Base-by-base conservation (phyloP, 805 yeast genomes). In the Wickerhamomyces chambardii region DNA sequence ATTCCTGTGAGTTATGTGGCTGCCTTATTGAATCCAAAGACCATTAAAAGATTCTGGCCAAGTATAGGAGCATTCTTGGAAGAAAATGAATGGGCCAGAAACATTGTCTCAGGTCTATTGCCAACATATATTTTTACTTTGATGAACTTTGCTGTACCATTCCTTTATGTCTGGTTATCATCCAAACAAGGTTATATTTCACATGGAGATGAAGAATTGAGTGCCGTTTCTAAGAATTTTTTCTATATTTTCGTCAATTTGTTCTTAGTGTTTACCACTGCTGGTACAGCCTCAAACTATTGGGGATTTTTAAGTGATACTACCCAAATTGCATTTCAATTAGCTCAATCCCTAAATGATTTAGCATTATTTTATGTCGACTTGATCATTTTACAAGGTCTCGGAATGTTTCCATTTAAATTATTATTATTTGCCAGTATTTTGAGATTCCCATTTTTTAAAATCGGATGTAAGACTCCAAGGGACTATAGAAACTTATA, bases 231-330 rank as follows among this genome's bases (percentile, higher is more conserved):
- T 19, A 90, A 90, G 59, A 92, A 92, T 63, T 90, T 89, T 61
- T 89, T 92, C 55, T 92, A 87, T 58, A 83, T 89, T 27, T 92
- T 92, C 61, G 95, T 90, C 43, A 90, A 90, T 57, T 68, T 92
- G 70, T 92, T 90, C 53, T 65, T 90, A 51, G 95, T 90, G 19
- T 92, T 92, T 63, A 90, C 97, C 2, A 71, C 89, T 49, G 95
- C 94, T 7, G 95, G 96, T 43, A 85, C 96, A 1, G 90, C 92
- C 1, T 78, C 92, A 6, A 76, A 77, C 45, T 75, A 76, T 44
- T 78, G 85, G 84, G 79, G 82, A 30, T 75, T 77, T 42, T 64
- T 89, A 34, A 83, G 85, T 53, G 97, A 92, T 51, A 86, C 97
- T 1, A 83, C 95, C 2, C 78, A 84, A 53, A 71, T 90, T 37